Evolutionary conservation across 2,329 filamentous ascomycete species (phyloP).

Genomic region (Hypoxylon sp.): DNA sequence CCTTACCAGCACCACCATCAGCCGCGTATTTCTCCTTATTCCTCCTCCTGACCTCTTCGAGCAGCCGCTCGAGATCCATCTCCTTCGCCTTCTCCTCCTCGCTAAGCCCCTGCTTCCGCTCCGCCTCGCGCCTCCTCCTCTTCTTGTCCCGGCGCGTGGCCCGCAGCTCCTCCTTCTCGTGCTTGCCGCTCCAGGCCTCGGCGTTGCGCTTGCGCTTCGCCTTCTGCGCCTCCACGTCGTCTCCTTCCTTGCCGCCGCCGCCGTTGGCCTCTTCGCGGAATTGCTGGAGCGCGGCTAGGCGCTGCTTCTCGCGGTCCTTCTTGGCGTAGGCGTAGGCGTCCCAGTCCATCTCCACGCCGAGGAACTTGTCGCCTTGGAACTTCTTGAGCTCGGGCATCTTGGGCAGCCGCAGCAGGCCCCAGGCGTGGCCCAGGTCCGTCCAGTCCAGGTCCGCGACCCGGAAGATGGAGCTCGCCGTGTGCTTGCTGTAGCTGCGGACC

Average conservation of each 20-base stretch:
- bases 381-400: conserved; percentile 91
- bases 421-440: conserved; percentile 82
- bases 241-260: conserved; percentile 47
- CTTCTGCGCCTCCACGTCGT: conserved; percentile 58
- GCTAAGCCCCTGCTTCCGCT: conserved; percentile 74
- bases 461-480: conserved; percentile 93
- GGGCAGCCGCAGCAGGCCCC: conserved; percentile 87
- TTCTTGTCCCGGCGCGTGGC: conserved; percentile 73
- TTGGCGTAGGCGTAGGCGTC: conserved; percentile 78
- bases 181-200: conserved; percentile 79
- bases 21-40: conserved; percentile 61
- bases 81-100: conserved; percentile 75
- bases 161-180: conserved; percentile 73
- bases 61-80: conserved; percentile 72
- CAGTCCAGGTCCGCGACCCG: conserved; percentile 85
- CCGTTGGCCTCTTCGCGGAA: conserved; percentile 52
- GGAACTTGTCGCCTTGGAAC: conserved; percentile 75
- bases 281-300: conserved; percentile 67
- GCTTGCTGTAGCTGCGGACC: conserved; percentile 91
- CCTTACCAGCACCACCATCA: conserved; percentile 46
- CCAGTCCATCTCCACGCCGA: conserved; percentile 75
- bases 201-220: conserved; percentile 70
- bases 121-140: conserved; percentile 72
- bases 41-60: conserved; percentile 71
- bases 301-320: conserved; percentile 74